These are phyloP conservation scores for Mycosphaerella sp. DNA, from an alignment of 2,329 filamentous ascomycete genomes.

Conservation along the genomic window DNA sequence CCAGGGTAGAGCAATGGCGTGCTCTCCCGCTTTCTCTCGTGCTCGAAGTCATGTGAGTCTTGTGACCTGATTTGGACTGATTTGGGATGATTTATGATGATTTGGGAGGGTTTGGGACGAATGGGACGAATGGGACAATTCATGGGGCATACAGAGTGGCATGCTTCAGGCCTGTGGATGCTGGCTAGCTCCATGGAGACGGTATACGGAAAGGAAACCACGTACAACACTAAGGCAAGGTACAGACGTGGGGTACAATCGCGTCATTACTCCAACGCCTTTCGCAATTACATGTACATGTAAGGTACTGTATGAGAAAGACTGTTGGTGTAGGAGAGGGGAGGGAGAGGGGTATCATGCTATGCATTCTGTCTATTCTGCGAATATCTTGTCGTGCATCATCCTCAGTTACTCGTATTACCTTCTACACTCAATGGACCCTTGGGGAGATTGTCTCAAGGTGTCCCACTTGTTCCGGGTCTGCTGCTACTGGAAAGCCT, in stretches of 20 bases:
- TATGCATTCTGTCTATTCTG: slow-evolving; percentile 8
- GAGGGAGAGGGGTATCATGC: slow-evolving; percentile 5
- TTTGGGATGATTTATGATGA: no score
- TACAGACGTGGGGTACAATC: neutral
- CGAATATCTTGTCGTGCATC: neutral
- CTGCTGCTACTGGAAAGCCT: slow-evolving; percentile 10
- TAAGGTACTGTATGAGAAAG: neutral
- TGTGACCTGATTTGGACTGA: no score
- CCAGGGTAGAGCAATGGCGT: slow-evolving; percentile 6
- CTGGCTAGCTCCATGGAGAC: neutral
- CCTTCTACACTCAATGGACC: neutral
- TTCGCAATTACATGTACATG: neutral
- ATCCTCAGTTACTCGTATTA: neutral
- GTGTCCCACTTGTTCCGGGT: slow-evolving; percentile 13
- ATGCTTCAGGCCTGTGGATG: neutral
- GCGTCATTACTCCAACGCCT: neutral
- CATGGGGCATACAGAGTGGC: slow-evolving; percentile 1
- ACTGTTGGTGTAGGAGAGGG: neutral
- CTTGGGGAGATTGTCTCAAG: neutral
- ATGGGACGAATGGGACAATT: neutral
- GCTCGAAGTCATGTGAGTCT: neutral
- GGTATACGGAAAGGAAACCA: slow-evolving; percentile 4
- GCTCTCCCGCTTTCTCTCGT: slow-evolving; percentile 3
- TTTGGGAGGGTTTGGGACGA: neutral
- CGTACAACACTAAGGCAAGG: neutral